Conservation (phyloP, 2,329 filamentous ascomycete species). For the Trichoderma brevicompactum region DNA sequence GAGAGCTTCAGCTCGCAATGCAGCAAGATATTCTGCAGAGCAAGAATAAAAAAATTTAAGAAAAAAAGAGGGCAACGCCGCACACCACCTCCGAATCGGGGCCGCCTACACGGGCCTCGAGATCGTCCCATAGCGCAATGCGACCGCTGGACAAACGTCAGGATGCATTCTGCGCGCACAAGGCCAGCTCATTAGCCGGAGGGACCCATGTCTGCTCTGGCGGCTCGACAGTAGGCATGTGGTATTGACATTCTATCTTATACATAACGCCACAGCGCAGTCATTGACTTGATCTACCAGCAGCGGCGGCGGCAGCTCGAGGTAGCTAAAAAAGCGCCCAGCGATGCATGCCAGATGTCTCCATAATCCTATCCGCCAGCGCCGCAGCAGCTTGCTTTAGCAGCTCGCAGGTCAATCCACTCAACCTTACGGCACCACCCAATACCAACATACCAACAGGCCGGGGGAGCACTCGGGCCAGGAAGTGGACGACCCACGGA, state of each 20-base stretch:
- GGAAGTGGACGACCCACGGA: constrained; percentile 30
- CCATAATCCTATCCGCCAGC: constrained; percentile 27
- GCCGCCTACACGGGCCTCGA: constrained; percentile 8
- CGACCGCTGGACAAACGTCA: constrained; percentile 19
- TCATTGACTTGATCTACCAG: constrained; percentile 21
- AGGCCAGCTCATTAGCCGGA: constrained; percentile 18
- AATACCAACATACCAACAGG: constrained; percentile 27
- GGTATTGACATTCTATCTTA: constrained; percentile 1
- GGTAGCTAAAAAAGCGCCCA: constrained; percentile 26
- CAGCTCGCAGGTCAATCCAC: constrained; percentile 28
- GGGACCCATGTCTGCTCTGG: constrained; percentile 12
- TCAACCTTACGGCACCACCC: constrained; percentile 26
- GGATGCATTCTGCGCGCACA: constrained; percentile 19
- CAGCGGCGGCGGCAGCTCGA: constrained; percentile 20
- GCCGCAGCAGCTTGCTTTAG: constrained; percentile 26
- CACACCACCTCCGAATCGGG: constrained; percentile 27
- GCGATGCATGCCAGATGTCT: constrained; percentile 29
- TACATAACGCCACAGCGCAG: constrained; percentile 16
- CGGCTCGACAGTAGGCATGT: constrained; percentile 2
- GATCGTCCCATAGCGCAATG: constrained; percentile 28
- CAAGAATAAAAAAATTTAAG: not conserved
- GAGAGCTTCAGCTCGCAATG: not conserved
- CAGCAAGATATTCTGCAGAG: not conserved
- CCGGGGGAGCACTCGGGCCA: constrained; percentile 28
- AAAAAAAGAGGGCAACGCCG: constrained; percentile 7